These are phyloP conservation scores for Yarrowia porcina DNA, from an alignment of 805 yeast species.

Conservation along the genomic window DNA sequence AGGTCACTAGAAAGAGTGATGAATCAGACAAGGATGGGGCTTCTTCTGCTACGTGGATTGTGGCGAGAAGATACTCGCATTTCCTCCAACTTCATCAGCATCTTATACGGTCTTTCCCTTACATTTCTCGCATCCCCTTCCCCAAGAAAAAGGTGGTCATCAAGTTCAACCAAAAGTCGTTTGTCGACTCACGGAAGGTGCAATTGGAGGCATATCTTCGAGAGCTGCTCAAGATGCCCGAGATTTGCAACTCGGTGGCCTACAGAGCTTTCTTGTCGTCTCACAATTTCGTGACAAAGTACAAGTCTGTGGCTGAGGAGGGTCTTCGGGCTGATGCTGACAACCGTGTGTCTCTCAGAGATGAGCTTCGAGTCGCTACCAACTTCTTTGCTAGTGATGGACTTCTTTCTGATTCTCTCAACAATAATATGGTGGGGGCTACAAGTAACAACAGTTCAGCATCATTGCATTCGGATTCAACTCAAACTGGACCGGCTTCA, in stretches of 20 bases:
- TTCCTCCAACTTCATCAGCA: constrained; percentile 69
- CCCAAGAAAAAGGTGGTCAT: constrained; percentile 60
- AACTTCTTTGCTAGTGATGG: constrained; percentile 13
- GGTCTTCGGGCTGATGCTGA: constrained; percentile 29
- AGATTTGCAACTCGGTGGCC: constrained; percentile 67
- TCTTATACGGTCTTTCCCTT: constrained; percentile 51
- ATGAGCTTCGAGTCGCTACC: constrained; percentile 16
- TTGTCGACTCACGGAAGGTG: constrained; percentile 60
- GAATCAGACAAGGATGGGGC: constrained; percentile 37
- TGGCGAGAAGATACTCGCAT: constrained; percentile 86
- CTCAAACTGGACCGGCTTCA: background rate
- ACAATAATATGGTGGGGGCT: background rate
- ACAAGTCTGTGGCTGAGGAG: constrained; percentile 8
- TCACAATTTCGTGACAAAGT: constrained; percentile 49
- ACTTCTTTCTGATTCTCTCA: background rate
- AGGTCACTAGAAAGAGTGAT: constrained; percentile 53
- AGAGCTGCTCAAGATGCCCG: constrained; percentile 55
- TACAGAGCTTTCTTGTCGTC: constrained; percentile 77
- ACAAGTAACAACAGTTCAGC: background rate
- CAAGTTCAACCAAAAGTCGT: constrained; percentile 58
- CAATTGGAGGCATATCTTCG: constrained; percentile 63
- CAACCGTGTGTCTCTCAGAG: constrained; percentile 48
- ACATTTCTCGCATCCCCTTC: constrained; percentile 49
- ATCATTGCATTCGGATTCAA: background rate
- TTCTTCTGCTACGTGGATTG: constrained; percentile 74